phyloP scores from a whole-genome alignment of 495 filamentous ascomycete species.

The Penicillium egyptiacum region DNA sequence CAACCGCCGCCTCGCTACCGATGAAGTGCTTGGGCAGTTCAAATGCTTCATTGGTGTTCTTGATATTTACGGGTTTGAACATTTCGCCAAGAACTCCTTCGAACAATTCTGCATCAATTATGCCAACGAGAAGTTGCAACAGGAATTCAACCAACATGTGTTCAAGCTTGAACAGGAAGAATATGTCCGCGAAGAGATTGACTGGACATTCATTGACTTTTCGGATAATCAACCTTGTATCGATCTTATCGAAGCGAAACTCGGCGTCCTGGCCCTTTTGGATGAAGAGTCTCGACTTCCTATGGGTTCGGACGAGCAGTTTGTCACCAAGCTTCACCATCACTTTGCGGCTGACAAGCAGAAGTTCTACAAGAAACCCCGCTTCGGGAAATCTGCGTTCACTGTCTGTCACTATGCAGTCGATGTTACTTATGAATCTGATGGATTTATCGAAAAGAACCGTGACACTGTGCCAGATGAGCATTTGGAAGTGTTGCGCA shows the following conservation, averaged over 20 bases:
- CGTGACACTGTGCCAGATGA: slow-evolving; percentile 98
- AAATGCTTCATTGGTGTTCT: slow-evolving; percentile 97
- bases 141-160: slow-evolving; percentile 99
- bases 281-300: slow-evolving; percentile 96
- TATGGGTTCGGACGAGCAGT: slow-evolving; percentile 96
- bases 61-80: slow-evolving; percentile 99
- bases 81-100: slow-evolving; percentile 99
- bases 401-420: slow-evolving; percentile 99
- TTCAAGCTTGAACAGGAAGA: slow-evolving; percentile 99
- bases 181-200: slow-evolving; percentile 94
- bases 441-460: slow-evolving; percentile 99
- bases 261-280: slow-evolving; percentile 87
- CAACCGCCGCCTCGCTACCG: slow-evolving; percentile 85
- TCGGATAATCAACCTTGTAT: slow-evolving; percentile 99
- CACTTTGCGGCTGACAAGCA: slow-evolving; percentile 90
- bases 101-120: slow-evolving; percentile 99
- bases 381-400: slow-evolving; percentile 96
- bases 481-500: slow-evolving; percentile 87
- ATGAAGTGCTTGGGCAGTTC: slow-evolving; percentile 78
- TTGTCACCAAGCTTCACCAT: slow-evolving; percentile 95
- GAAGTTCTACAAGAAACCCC: slow-evolving; percentile 97
- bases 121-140: slow-evolving; percentile 98
- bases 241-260: slow-evolving; percentile 94
- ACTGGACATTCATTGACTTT: slow-evolving; percentile 99
- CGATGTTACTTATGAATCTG: slow-evolving; percentile 99